phyloP scores from a whole-genome alignment of 257 asterid genomes.

The Ehretia macrophylla region DNA sequence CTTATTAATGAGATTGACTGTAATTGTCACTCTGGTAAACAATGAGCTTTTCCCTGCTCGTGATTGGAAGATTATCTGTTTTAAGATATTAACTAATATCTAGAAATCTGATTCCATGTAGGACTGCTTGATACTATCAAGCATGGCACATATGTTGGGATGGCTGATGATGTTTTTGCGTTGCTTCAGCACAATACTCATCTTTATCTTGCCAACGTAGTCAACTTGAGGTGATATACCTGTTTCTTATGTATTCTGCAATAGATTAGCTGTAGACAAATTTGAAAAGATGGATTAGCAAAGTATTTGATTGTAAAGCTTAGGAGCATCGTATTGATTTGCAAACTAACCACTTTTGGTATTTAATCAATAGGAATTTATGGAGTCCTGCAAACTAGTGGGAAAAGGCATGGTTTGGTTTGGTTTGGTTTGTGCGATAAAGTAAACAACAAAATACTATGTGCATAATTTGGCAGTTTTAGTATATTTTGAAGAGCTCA shows the following conservation, averaged over 20 bases:
- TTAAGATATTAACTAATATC: background rate
- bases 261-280: background rate
- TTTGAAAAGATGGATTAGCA: no score
- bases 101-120: slow-evolving; percentile 21
- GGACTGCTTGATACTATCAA: slow-evolving; percentile 82
- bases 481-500: no score
- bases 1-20: slow-evolving; percentile 68
- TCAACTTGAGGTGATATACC: slow-evolving; percentile 65
- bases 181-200: slow-evolving; percentile 82
- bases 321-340: no score
- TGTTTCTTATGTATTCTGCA: background rate
- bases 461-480: no score
- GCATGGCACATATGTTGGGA: slow-evolving; percentile 83
- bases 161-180: slow-evolving; percentile 89
- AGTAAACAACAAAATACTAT: no score
- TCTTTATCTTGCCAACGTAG: slow-evolving; percentile 88
- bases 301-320: no score
- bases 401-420: no score
- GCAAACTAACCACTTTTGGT: no score
- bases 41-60: slow-evolving; percentile 3
- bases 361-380: no score
- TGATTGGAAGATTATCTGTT: slow-evolving; percentile 3
- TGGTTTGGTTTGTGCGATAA: no score
- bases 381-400: no score
- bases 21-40: slow-evolving; percentile 66